Percentiles rank a stretch among this genome's conserved stretches.
Evolutionary conservation across 331 rosid genomes (phyloP).

Genomic region (Phaseolus coccineus): DNA sequence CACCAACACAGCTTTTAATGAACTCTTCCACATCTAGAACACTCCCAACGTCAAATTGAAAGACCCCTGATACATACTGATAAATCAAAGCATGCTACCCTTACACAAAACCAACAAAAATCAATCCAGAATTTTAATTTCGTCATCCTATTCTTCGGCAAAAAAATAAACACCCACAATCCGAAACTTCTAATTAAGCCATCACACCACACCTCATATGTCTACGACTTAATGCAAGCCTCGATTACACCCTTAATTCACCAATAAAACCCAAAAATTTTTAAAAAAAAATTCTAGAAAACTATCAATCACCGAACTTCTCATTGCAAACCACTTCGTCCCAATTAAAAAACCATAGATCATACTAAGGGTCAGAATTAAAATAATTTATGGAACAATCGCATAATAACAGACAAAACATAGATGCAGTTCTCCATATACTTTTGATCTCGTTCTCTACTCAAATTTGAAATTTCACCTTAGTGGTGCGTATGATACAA

Average conservation of each 20-base stretch:
- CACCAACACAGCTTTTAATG: background rate
- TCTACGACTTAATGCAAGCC: background rate
- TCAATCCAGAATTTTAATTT: background rate
- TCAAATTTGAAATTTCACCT: background rate
- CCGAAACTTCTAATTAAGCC: background rate
- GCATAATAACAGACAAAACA: background rate
- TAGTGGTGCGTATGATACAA: background rate
- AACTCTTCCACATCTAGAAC: slow-evolving; percentile 29
- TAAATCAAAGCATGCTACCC: slow-evolving; percentile 25
- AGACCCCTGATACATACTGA: background rate
- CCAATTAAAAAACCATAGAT: background rate
- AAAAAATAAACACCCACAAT: slow-evolving; percentile 4
- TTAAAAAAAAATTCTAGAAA: background rate
- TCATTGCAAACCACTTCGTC: background rate
- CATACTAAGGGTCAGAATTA: background rate
- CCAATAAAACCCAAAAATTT: background rate
- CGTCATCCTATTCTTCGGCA: background rate
- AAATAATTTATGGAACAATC: background rate
- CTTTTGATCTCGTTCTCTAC: background rate
- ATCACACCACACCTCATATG: background rate
- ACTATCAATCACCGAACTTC: background rate
- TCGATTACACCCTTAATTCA: background rate
- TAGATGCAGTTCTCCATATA: background rate
- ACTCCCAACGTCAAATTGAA: slow-evolving; percentile 18
- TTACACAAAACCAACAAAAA: background rate